Percentiles rank a stretch among this genome's conserved stretches.
These are phyloP conservation scores for Globisporangium radiosum DNA, from an alignment of 352 stramenopile species.

Conservation along the genomic window DNA sequence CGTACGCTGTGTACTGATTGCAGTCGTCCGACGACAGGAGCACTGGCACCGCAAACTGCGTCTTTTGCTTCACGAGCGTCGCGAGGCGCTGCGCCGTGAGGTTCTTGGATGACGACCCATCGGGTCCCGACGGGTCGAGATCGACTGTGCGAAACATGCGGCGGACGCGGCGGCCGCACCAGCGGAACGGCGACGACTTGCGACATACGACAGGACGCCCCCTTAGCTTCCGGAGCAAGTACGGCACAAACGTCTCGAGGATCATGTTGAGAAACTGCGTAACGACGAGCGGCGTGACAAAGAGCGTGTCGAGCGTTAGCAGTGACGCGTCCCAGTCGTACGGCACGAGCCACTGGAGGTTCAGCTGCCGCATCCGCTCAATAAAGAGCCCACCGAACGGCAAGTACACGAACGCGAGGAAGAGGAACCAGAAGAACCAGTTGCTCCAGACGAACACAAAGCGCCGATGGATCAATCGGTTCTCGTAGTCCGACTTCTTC, in stretches of 20 bases:
- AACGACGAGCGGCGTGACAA: conserved; percentile 83
- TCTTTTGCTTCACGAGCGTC: conserved; percentile 61
- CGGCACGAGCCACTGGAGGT: conserved; percentile 47
- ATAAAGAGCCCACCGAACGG: conserved; percentile 75
- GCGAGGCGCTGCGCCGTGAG: conserved; percentile 62
- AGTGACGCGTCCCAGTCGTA: conserved; percentile 68
- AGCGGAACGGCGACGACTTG: conserved; percentile 50
- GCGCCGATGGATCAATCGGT: conserved; percentile 77
- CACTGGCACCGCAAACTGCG: conserved; percentile 59
- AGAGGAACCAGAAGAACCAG: conserved; percentile 90
- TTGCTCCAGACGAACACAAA: conserved; percentile 91
- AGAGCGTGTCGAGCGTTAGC: conserved; percentile 81
- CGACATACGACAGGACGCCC: conserved; percentile 61
- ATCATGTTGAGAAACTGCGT: conserved; percentile 88
- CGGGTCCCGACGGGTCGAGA: background rate
- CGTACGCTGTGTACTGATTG: conserved; percentile 84
- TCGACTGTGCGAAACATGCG: conserved; percentile 19
- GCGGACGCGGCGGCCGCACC: conserved; percentile 40
- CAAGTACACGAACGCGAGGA: conserved; percentile 87
- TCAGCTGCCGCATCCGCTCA: conserved; percentile 37
- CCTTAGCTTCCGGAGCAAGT: conserved; percentile 72
- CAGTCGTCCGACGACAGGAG: conserved; percentile 70
- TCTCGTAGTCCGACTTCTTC: conserved; percentile 84
- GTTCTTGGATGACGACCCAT: conserved; percentile 21
- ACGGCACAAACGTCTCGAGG: conserved; percentile 82